Percentiles rank a stretch among this genome's conserved stretches.
These are phyloP conservation scores for Aspergillus pseudoglaucus DNA, from an alignment of 2,329 filamentous ascomycete species.

Conservation along the genomic window DNA sequence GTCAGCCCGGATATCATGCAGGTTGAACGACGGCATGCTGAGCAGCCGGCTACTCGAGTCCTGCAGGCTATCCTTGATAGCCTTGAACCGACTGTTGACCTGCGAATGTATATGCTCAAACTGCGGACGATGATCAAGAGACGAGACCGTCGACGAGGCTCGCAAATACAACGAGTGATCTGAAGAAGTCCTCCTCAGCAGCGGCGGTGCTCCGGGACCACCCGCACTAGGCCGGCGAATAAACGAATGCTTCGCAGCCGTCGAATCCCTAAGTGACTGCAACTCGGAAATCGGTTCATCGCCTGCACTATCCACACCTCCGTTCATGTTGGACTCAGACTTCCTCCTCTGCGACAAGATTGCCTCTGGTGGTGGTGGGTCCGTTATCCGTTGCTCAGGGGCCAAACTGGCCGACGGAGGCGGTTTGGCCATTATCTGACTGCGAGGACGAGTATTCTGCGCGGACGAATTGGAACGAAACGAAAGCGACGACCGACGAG, in stretches of 20 bases:
- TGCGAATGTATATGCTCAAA: constrained; percentile 77
- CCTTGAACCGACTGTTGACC: constrained; percentile 83
- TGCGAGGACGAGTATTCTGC: constrained; percentile 19
- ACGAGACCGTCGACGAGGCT: constrained; percentile 70
- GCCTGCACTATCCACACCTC: constrained; percentile 9
- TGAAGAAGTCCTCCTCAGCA: constrained; percentile 58
- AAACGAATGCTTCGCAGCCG: constrained; percentile 28
- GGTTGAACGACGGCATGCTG: constrained; percentile 40
- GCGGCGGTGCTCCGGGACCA: constrained; percentile 15
- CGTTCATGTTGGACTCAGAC: not conserved
- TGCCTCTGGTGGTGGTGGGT: not conserved
- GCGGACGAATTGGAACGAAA: constrained; percentile 21
- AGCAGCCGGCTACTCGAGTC: constrained; percentile 68
- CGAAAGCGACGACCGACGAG: constrained; percentile 25
- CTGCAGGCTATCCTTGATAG: constrained; percentile 79
- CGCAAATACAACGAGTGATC: constrained; percentile 71
- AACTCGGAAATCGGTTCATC: constrained; percentile 31
- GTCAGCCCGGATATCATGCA: constrained; percentile 33
- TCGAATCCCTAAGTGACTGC: constrained; percentile 18
- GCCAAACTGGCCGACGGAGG: constrained; percentile 8
- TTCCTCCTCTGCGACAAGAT: not conserved
- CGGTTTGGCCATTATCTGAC: constrained; percentile 5
- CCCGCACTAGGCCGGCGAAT: constrained; percentile 21
- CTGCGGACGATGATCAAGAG: constrained; percentile 72
- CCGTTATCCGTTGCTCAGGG: constrained; percentile 8